Conservation (phyloP, 2,329 filamentous ascomycete species). For the Penicillium fuscoglaucum region DNA sequence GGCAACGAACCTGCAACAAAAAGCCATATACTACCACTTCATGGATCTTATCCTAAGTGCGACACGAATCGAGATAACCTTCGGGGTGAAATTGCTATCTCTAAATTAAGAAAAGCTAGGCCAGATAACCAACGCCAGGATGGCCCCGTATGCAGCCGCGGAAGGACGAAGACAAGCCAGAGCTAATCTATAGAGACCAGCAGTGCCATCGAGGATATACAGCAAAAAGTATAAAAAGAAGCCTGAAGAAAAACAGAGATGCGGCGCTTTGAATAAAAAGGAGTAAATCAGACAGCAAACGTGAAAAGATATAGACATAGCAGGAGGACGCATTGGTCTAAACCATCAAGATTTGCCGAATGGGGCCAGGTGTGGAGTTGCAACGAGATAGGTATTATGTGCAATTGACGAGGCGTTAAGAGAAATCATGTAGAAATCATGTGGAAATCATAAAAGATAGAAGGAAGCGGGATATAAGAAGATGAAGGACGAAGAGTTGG, state of each 20-base stretch:
- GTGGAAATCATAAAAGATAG: conserved; percentile 18
- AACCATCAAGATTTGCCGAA: conserved; percentile 20
- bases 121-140: conserved; percentile 8
- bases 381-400: conserved; percentile 26
- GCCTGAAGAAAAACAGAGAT: background rate
- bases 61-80: background rate
- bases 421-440: conserved; percentile 17
- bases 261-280: background rate
- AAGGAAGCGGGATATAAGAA: conserved; percentile 12
- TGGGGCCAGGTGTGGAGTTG: conserved; percentile 11
- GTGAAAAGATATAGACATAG: conserved; percentile 18
- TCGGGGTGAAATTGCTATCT: conserved; percentile 18
- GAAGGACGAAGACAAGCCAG: conserved; percentile 5
- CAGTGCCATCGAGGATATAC: conserved; percentile 6
- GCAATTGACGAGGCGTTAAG: conserved; percentile 17
- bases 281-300: conserved; percentile 1
- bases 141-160: conserved; percentile 15
- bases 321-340: background rate
- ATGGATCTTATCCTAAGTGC: background rate
- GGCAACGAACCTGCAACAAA: background rate
- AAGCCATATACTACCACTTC: background rate
- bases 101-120: conserved; percentile 14
- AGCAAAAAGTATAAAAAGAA: background rate
- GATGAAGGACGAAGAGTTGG: conserved; percentile 6
- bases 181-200: conserved; percentile 7